Base-by-base conservation (phyloP, 345 rosid genomes). In the Linum tenue region DNA sequence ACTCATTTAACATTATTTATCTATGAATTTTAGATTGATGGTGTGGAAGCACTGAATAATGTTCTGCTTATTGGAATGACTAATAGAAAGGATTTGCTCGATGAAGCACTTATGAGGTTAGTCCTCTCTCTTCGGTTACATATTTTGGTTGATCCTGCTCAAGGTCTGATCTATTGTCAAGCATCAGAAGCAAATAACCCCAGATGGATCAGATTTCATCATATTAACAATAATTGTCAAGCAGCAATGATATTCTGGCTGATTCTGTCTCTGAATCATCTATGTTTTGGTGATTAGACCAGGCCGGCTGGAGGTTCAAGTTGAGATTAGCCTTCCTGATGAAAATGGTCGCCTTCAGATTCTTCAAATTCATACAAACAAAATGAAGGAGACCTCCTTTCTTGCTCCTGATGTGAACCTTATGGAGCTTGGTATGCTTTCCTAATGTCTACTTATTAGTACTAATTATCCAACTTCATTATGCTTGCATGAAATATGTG, bases 51-150 rank as follows among this genome's bases (percentile, higher is more conserved):
- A 31, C 85, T 95, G 67, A 95, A 95, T 73, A 95, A 95, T 82
- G 97, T 95, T 67, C 78, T 95, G 75, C 99, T 91, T 65, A 95
- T 95, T 79, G 99, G 99, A 77, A 95, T 91, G 99, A 95, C 99
- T 74, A 95, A 95, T 77, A 83, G 99, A 79, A 95, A 86, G 82
- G 99, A 95, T 82, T 82, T 95, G 81, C 95, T 95, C 71, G 99
- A 95, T 78, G 99, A 89, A 82, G 96, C 99, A 69, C 99, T 95
- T 80, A 58, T 95, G 71, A 95, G 97, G 99, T 89, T 62, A 63
- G 55, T 73, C 62, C 73, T 55, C 69, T 56, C 59, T 56, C 11
- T 16, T 17, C 60, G 8, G 38, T 15, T n/a, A 10, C 59, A 22
- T 56, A 4, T 56, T 56, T 16, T 56, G 44, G 9, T 41, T 41